Conservation (phyloP, 2,329 filamentous ascomycete genomes). For the Colletotrichum nymphaeae region DNA sequence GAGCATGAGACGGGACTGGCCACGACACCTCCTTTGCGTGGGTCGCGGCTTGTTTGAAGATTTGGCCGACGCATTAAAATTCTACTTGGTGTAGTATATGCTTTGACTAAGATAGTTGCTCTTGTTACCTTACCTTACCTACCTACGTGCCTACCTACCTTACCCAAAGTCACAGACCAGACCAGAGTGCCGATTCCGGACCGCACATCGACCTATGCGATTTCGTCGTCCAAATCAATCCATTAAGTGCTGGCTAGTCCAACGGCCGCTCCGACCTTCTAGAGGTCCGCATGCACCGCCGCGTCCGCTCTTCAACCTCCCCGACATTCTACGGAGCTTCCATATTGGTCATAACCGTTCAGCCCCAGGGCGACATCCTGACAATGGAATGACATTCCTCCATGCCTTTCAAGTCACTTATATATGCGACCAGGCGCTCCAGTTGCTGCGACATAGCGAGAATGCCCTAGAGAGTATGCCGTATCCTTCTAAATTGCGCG, state of each 20-base stretch:
- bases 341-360: conserved; percentile 23
- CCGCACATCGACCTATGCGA: not conserved
- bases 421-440: not conserved
- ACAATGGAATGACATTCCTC: not conserved
- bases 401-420: no score
- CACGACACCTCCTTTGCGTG: conserved; percentile 9
- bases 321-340: conserved; percentile 25
- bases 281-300: not conserved
- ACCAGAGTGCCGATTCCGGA: conserved; percentile 14
- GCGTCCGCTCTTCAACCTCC: not conserved
- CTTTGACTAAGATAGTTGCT: not conserved
- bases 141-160: not conserved
- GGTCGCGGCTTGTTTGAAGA: conserved; percentile 1
- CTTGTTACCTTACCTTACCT: not conserved
- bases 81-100: not conserved
- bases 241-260: not conserved
- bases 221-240: not conserved
- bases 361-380: not conserved
- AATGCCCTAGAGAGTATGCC: not conserved
- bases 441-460: not conserved
- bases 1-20: not conserved
- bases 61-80: conserved; percentile 18
- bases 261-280: not conserved
- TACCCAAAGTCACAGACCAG: not conserved
- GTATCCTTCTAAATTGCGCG: not conserved